A percentile compares a stretch with the other conserved stretches of the same genome.
Conservation (phyloP, 495 filamentous ascomycete genomes). For the Penicillium nucicola region DNA sequence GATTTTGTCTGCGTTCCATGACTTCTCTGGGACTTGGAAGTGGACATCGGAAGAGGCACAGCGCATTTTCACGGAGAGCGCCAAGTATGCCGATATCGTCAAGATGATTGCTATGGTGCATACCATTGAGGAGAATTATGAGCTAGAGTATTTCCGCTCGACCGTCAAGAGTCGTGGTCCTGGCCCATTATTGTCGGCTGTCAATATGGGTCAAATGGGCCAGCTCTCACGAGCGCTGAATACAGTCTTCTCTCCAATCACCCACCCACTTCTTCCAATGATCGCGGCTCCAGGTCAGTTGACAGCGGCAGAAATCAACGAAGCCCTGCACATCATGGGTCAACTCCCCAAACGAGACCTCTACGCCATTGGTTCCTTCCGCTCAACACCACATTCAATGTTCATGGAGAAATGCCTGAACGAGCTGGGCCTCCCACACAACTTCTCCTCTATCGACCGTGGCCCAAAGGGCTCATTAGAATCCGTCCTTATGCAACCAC, state of each 20-base stretch:
- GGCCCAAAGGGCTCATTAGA: conserved; percentile 61
- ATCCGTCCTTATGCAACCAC: conserved; percentile 61
- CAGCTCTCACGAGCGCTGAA: conserved; percentile 79
- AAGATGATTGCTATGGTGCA: conserved; percentile 85
- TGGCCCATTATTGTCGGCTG: conserved; percentile 69
- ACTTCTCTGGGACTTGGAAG: conserved; percentile 78
- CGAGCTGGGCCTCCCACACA: conserved; percentile 78
- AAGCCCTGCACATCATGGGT: conserved; percentile 71
- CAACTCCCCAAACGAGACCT: conserved; percentile 75
- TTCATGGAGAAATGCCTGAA: conserved; percentile 90
- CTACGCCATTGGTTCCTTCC: conserved; percentile 73
- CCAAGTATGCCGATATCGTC: conserved; percentile 75
- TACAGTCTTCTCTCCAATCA: conserved; percentile 81
- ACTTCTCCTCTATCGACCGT: conserved; percentile 71
- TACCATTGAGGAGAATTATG: conserved; percentile 77
- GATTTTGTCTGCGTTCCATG: conserved; percentile 84
- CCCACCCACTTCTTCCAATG: conserved; percentile 77
- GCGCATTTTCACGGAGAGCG: conserved; percentile 63
- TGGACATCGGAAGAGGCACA: conserved; percentile 72
- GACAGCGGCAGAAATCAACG: conserved; percentile 79
- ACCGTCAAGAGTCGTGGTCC: conserved; percentile 64
- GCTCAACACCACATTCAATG: conserved; percentile 68
- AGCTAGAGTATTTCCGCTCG: conserved; percentile 82
- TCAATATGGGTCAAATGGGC: conserved; percentile 83
- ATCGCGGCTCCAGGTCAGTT: conserved; percentile 82